phyloP scores from a whole-genome alignment of 495 filamentous ascomycete species.

The Trichoderma erinaceum region DNA sequence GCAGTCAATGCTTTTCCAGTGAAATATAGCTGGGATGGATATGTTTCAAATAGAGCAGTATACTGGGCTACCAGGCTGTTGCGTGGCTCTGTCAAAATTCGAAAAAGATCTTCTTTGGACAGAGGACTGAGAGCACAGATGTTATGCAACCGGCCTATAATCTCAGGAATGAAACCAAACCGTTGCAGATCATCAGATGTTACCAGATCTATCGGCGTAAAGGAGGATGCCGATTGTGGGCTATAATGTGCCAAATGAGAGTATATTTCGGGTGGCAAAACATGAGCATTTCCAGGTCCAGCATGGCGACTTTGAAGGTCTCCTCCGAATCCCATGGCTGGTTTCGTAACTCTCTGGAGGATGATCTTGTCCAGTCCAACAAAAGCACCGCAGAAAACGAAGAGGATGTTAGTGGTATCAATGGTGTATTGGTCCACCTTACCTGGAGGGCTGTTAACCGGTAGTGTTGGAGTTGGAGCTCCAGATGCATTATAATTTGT shows the following conservation, averaged over 20 bases:
- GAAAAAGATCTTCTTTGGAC: slow-evolving; percentile 67
- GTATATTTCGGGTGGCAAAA: slow-evolving; percentile 39
- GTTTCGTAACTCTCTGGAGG: slow-evolving; percentile 75
- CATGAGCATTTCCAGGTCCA: slow-evolving; percentile 30
- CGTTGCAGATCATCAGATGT: slow-evolving; percentile 78
- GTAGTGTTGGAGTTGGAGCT: slow-evolving; percentile 25
- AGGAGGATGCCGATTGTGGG: slow-evolving; percentile 25
- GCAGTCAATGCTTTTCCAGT: slow-evolving; percentile 71
- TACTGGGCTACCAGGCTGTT: slow-evolving; percentile 86
- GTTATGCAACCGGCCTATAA: slow-evolving; percentile 84
- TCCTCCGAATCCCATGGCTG: slow-evolving; percentile 88
- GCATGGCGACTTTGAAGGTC: slow-evolving; percentile 43
- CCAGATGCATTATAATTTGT: slow-evolving; percentile 31
- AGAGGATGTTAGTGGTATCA: slow-evolving; percentile 91
- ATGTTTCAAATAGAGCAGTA: slow-evolving; percentile 74
- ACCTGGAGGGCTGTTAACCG: slow-evolving; percentile 32
- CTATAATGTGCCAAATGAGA: slow-evolving; percentile 33
- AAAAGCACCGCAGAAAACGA: slow-evolving; percentile 93
- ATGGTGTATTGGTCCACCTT: slow-evolving; percentile 87
- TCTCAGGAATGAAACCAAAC: slow-evolving; percentile 92
- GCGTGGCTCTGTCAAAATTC: slow-evolving; percentile 86
- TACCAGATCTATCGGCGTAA: slow-evolving; percentile 76
- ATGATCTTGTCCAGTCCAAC: slow-evolving; percentile 87
- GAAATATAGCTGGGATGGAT: slow-evolving; percentile 75
- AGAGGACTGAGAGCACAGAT: slow-evolving; percentile 77